Evolutionary conservation across 257 asterid species (phyloP).

Genomic region (Cinchona pubescens): DNA sequence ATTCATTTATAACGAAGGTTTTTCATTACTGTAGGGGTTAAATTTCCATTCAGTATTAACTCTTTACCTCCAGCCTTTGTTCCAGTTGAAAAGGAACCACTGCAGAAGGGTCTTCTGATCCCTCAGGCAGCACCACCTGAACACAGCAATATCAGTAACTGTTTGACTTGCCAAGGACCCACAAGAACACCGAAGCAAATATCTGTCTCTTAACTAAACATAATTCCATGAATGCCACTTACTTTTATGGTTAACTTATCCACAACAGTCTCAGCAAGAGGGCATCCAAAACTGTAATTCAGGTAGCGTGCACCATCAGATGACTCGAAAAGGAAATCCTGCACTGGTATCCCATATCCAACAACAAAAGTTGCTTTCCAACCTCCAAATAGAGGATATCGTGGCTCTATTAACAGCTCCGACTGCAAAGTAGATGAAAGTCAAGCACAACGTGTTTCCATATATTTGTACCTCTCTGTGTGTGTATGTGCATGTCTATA

Average conservation of each 20-base stretch:
- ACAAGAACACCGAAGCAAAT: constrained; percentile 18
- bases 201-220: constrained; percentile 2
- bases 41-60: not conserved
- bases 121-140: constrained; percentile 97
- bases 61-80: constrained; percentile 72
- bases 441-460: not conserved
- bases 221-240: constrained; percentile 15
- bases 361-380: constrained; percentile 92
- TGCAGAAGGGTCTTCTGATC: constrained; percentile 74
- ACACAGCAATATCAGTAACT: constrained; percentile 26
- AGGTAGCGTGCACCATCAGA: constrained; percentile 77
- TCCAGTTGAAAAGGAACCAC: constrained; percentile 63
- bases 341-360: constrained; percentile 88
- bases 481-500: not conserved
- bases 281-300: constrained; percentile 89
- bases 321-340: constrained; percentile 87
- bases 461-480: no score
- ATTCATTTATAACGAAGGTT: constrained; percentile 1
- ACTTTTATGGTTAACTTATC: constrained; percentile 86
- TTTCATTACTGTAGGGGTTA: not conserved
- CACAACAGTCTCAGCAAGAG: constrained; percentile 77
- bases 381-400: constrained; percentile 97
- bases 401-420: constrained; percentile 87
- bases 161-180: constrained; percentile 6
- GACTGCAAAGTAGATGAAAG: constrained; percentile 52